Evolutionary conservation across 1,139 yeast genomes (phyloP).

Genomic region (Pichia sp.): DNA sequence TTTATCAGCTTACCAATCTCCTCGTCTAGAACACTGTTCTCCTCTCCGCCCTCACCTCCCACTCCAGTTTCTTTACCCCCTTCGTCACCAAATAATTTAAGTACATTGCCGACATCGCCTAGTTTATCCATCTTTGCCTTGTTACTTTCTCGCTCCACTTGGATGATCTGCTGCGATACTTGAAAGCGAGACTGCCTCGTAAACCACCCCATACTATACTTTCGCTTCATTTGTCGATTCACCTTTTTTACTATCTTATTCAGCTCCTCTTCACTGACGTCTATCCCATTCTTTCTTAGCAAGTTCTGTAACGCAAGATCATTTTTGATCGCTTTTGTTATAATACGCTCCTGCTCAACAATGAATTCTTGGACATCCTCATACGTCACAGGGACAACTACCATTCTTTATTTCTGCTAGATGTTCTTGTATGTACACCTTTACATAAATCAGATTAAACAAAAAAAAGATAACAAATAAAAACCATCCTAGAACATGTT

Average conservation of each 20-base stretch:
- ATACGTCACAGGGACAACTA: slow-evolving; percentile 19
- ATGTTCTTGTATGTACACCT: not conserved
- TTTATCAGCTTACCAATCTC: slow-evolving; percentile 21
- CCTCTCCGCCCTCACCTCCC: not conserved
- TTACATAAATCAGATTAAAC: not conserved
- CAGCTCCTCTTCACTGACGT: slow-evolving; percentile 17
- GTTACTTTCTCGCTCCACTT: slow-evolving; percentile 21
- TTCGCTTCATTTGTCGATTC: slow-evolving; percentile 20
- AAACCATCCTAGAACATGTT: not conserved
- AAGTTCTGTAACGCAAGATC: slow-evolving; percentile 16
- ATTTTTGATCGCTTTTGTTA: slow-evolving; percentile 20
- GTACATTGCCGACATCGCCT: slow-evolving; percentile 25
- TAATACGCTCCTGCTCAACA: slow-evolving; percentile 22
- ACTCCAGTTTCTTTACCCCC: not conserved
- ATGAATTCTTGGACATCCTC: slow-evolving; percentile 25
- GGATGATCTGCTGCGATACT: slow-evolving; percentile 26
- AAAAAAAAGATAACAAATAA: not conserved
- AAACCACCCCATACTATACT: slow-evolving; percentile 23
- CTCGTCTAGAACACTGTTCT: slow-evolving; percentile 7
- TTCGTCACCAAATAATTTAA: slow-evolving; percentile 15
- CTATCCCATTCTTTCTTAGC: slow-evolving; percentile 10
- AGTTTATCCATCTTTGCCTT: slow-evolving; percentile 18
- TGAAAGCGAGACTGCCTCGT: slow-evolving; percentile 28
- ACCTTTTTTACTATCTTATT: slow-evolving; percentile 16
- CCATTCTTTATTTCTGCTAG: not conserved